Evolutionary conservation across 202 grass and related monocot genomes (phyloP).

Genomic region (Zizania palustris): DNA sequence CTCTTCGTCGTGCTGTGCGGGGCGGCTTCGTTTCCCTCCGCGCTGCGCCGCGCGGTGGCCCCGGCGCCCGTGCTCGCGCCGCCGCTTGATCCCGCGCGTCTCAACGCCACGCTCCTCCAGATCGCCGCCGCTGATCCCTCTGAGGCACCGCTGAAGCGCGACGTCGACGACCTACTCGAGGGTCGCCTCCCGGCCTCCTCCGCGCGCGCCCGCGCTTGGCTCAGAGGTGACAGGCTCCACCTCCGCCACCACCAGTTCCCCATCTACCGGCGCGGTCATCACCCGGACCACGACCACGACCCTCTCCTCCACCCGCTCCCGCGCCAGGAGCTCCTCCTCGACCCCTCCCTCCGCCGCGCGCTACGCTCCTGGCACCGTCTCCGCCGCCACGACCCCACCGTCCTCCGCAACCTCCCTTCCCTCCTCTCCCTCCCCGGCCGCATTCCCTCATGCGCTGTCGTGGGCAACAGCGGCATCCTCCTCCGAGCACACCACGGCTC

Average conservation of each 20-base stretch:
- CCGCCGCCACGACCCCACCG: constrained; percentile 62
- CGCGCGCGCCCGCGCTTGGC: constrained; percentile 41
- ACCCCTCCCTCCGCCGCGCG: constrained; percentile 52
- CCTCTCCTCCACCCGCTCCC: constrained; percentile 52
- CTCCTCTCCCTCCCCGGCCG: background rate
- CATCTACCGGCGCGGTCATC: constrained; percentile 27
- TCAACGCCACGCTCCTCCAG: constrained; percentile 70
- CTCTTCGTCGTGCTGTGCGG: constrained; percentile 60
- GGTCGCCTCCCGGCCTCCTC: constrained; percentile 55
- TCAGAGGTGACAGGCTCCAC: constrained; percentile 43
- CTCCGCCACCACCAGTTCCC: constrained; percentile 38
- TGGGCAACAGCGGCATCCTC: constrained; percentile 87
- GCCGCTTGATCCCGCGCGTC: constrained; percentile 21
- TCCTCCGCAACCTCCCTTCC: constrained; percentile 51
- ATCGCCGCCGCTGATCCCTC: constrained; percentile 53
- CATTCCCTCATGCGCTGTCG: background rate
- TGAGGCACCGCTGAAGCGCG: constrained; percentile 51
- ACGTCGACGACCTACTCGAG: constrained; percentile 71
- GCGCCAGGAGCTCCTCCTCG: constrained; percentile 45
- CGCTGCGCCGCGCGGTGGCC: constrained; percentile 26
- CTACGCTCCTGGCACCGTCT: constrained; percentile 69
- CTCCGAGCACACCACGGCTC: constrained; percentile 57
- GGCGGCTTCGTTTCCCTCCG: constrained; percentile 52
- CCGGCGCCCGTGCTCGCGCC: constrained; percentile 5
- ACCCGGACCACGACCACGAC: constrained; percentile 27